Conservation (phyloP, 2,329 filamentous ascomycete species). For the Aspergillus texensis region DNA sequence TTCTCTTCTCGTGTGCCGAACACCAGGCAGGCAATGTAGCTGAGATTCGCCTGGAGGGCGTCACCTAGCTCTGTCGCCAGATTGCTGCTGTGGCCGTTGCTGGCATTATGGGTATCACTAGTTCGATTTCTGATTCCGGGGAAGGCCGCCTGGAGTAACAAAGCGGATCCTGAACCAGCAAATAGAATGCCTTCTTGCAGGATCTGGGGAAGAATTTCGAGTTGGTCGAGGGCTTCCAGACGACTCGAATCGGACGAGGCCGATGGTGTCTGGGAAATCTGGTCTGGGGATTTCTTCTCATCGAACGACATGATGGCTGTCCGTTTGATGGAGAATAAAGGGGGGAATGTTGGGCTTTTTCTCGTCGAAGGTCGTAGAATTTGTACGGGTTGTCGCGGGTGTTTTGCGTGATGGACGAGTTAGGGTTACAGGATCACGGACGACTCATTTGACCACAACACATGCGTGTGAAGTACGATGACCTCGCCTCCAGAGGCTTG, state of each 20-base stretch:
- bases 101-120: constrained; percentile 23
- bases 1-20: constrained; percentile 36
- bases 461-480: neutral
- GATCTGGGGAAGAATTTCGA: constrained; percentile 39
- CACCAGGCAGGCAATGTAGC: constrained; percentile 38
- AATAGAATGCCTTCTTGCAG: constrained; percentile 40
- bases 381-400: neutral
- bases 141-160: constrained; percentile 38
- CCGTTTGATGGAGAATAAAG: neutral
- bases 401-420: neutral
- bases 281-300: constrained; percentile 12
- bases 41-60: constrained; percentile 33
- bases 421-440: constrained; percentile 1
- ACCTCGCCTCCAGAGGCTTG: neutral
- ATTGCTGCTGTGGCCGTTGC: constrained; percentile 15
- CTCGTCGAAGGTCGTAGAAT: neutral
- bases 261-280: constrained; percentile 18
- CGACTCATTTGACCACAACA: neutral
- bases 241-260: constrained; percentile 21
- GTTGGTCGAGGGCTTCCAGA: constrained; percentile 33
- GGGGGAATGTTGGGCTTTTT: neutral
- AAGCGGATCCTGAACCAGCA: constrained; percentile 36
- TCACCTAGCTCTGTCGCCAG: constrained; percentile 35
- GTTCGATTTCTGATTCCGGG: constrained; percentile 20
- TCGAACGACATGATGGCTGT: constrained; percentile 5